phyloP scores from a whole-genome alignment of 345 rosid genomes.

The Citrus trifoliata region DNA sequence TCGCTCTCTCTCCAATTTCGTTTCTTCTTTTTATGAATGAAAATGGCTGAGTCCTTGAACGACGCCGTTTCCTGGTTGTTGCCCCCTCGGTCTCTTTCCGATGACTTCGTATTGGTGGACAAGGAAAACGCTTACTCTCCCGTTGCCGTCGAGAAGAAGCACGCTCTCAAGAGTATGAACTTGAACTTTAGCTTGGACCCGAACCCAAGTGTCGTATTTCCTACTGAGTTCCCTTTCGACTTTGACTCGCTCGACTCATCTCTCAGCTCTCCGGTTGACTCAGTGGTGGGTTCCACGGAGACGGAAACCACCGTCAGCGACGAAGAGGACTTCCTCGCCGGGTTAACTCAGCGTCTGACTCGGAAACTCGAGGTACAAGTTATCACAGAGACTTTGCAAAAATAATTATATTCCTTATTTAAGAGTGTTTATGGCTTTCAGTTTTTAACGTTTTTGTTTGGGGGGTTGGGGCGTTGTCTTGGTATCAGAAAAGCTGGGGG shows the following conservation, averaged over 20 bases:
- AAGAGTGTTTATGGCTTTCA: neutral
- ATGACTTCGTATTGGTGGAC: conserved; percentile 22
- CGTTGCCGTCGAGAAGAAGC: neutral
- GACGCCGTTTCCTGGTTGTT: conserved; percentile 39
- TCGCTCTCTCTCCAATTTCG: neutral
- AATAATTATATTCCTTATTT: no score
- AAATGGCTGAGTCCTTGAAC: conserved; percentile 41
- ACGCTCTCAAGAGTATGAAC: neutral
- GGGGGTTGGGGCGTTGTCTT: neutral
- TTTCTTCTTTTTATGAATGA: neutral
- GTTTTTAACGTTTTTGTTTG: neutral
- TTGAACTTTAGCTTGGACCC: conserved; percentile 1
- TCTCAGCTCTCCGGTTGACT: conserved; percentile 49
- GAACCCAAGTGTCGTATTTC: conserved; percentile 26
- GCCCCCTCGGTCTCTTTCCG: conserved; percentile 31
- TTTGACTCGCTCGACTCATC: conserved; percentile 42
- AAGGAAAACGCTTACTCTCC: neutral
- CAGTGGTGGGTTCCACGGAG: conserved; percentile 47
- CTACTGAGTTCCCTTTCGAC: conserved; percentile 66
- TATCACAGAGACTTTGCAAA: neutral
- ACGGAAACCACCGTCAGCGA: conserved; percentile 50
- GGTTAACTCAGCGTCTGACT: conserved; percentile 59
- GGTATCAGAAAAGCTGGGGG: conserved; percentile 27
- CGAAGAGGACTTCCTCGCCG: conserved; percentile 64
- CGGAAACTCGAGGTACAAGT: conserved; percentile 36